Evolutionary conservation across 495 filamentous ascomycete genomes (phyloP), one percentile per base, ranked within the genome.

Genomic region (Podospora comata): DNA sequence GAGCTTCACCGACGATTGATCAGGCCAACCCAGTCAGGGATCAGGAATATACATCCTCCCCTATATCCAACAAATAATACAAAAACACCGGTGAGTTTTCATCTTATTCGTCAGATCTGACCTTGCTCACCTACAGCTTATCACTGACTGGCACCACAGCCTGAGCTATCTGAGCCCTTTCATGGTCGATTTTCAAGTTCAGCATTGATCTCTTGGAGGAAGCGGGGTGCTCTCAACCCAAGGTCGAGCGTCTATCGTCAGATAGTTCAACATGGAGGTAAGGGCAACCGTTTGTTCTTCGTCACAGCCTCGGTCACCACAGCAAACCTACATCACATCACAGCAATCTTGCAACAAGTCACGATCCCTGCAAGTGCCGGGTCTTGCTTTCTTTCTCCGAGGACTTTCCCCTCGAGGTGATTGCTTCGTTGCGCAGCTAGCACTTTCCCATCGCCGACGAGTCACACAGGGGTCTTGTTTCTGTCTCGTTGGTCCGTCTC

Each of bases 261-360:
- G 9, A 48, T 48, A 48, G 7, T 48, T 19, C 59, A 70, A 64
- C 58, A 70, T 70, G 68, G 68, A 70, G 68, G 68, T 70, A 67
- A 70, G 68, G 53, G 32, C 58, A 39, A 62, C 18, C 26, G 1
- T 7, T 7, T 27, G 2, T 57, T 58, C 34, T 64, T 53, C 39
- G 0, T 62, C 44, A 26, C 58, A 30, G 18, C 15, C 55, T 34
- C 18, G 56, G 55, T 20, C 55, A 58, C 13, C n/a, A 58, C 55
- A 58, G 23, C 55, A 18, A 0, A 18, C 4, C 16, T 23, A 20
- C 23, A 58, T 26, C 11, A 58, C 19, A 58, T 4, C 55, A 48
- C 39, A 48, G 39, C 39, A 48, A 48, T 48, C 39, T 48, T 48
- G 13, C 39, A 48, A 48, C 39, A 48, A 48, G 39, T 11, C 39